Base-by-base conservation (phyloP, 169 alveolate species). In the Plasmodium adleri region DNA sequence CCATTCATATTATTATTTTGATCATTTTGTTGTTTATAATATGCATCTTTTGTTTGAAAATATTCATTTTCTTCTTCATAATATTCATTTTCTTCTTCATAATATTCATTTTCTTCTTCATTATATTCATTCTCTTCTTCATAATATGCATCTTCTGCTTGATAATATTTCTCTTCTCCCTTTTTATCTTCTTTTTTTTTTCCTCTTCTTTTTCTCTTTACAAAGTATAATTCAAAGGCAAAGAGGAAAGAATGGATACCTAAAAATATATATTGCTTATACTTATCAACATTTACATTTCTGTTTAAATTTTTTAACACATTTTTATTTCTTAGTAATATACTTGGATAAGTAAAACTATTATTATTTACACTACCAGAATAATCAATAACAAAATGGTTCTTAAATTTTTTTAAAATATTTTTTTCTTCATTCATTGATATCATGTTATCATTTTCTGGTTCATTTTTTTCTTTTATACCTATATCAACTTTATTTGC, bases 231-330 rank as follows among this genome's bases (percentile, higher is more conserved):
- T 68, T 83, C 85, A 28, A 68, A 83, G 6, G 72, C 91, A 20
- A 83, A 67, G 58, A 83, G 49, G 28, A 52, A 83, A 3, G 78
- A 83, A 15, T 72, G 73, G 17, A 83, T 83, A 10, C 91, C 91
- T 26, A 83, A 72, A 83, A 68, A 83, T 68, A 83, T 56, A 63
- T 68, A 62, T 13, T 54, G 28, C 28, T 68, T 83, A 20, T 67
- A 15, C 45, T 83, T 58, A 49, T 68, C 80, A 20, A 68, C 67
- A 28, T 54, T 28, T 43, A 32, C 47, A 83, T 68, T 26, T 32
- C 45, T 83, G 43, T 68, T 62, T 3, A 83, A 13, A 26, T 83
- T 68, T 39, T 83, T 58, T 39, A 83, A 49, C 3, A 22, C 70
- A 63, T 24, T 83, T 13, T 54, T 68, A 68, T 68, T 68, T 83